A percentile compares a stretch with the other conserved stretches of the same genome.
These are phyloP conservation scores for Paramarasmius palmivorus DNA, from an alignment of 1,284 basidiomycete species.

Conservation along the genomic window DNA sequence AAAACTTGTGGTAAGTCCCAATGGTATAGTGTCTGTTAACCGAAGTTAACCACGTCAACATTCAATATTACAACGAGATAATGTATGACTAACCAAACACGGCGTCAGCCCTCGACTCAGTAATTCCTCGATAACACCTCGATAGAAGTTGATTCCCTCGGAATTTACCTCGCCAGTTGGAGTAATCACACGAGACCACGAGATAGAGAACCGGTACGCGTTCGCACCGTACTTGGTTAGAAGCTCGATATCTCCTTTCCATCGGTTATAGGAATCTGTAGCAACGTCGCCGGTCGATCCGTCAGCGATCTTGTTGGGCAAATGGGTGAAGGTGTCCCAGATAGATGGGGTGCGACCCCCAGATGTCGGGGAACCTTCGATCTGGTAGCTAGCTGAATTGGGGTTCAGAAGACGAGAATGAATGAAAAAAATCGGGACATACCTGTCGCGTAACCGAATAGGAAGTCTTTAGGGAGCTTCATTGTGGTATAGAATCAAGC, in stretches of 20 bases:
- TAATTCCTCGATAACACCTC: constrained; percentile 65
- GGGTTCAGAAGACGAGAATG: constrained; percentile 1
- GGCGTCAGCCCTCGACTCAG: constrained; percentile 64
- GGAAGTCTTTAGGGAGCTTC: constrained; percentile 54
- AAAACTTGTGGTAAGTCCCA: constrained; percentile 78
- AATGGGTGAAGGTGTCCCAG: constrained; percentile 75
- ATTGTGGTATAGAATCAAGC: neutral
- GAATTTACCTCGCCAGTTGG: constrained; percentile 68
- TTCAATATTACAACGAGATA: too few species aligned
- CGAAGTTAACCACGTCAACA: neutral
- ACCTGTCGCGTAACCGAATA: constrained; percentile 77
- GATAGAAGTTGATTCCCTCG: constrained; percentile 68
- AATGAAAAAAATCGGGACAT: constrained; percentile 19
- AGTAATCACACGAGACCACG: constrained; percentile 76
- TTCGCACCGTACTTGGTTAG: constrained; percentile 61
- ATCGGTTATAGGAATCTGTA: constrained; percentile 69
- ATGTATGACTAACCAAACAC: constrained; percentile 53
- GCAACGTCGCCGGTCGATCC: constrained; percentile 68
- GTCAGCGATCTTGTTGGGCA: too few species aligned
- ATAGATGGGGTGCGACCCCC: constrained; percentile 66
- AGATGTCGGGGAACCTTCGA: constrained; percentile 60
- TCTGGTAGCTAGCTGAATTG: constrained; percentile 58
- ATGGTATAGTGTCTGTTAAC: constrained; percentile 66
- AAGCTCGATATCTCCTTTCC: constrained; percentile 68
- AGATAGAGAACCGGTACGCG: constrained; percentile 68